These are phyloP conservation scores for Triangularia setosa DNA, from an alignment of 2,329 filamentous ascomycete genomes.

Conservation along the genomic window DNA sequence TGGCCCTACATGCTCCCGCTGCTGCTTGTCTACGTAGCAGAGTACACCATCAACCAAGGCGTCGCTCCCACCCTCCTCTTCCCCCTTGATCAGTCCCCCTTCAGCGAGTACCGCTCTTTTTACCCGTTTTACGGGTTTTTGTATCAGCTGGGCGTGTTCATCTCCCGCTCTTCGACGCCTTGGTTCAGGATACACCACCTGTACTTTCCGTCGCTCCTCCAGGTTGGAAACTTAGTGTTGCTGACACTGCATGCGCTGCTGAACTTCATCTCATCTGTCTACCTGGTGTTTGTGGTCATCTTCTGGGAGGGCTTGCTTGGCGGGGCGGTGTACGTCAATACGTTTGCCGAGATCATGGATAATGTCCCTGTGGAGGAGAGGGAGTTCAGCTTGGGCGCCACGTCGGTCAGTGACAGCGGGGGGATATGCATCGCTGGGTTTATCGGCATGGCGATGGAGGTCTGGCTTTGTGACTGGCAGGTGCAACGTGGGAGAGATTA, in stretches of 20 bases:
- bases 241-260: conserved; percentile 74
- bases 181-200: conserved; percentile 78
- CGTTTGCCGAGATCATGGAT: conserved; percentile 91
- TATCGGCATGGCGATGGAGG: conserved; percentile 76
- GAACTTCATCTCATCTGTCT: conserved; percentile 79
- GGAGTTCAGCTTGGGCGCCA: conserved; percentile 87
- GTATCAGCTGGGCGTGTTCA: conserved; percentile 92
- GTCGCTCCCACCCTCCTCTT: conserved; percentile 88
- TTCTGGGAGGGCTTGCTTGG: conserved; percentile 95
- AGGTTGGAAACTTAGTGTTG: conserved; percentile 71
- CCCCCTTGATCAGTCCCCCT: conserved; percentile 71
- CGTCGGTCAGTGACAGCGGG: conserved; percentile 85
- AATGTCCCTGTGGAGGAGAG: conserved; percentile 71
- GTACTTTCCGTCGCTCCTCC: conserved; percentile 78
- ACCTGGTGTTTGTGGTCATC: conserved; percentile 76
- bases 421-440: conserved; percentile 89
- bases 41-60: conserved; percentile 97
- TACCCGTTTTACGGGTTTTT: conserved; percentile 94
- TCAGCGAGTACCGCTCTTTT: conserved; percentile 76
- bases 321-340: conserved; percentile 91
- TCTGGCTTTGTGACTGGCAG: conserved; percentile 78
- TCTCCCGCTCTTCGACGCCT: conserved; percentile 86
- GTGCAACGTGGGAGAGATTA: conserved; percentile 73
- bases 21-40: conserved; percentile 86
- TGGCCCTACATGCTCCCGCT: conserved; percentile 84